Base-by-base conservation (phyloP, 2,329 filamentous ascomycete genomes). In the Penicillium digitatum region DNA sequence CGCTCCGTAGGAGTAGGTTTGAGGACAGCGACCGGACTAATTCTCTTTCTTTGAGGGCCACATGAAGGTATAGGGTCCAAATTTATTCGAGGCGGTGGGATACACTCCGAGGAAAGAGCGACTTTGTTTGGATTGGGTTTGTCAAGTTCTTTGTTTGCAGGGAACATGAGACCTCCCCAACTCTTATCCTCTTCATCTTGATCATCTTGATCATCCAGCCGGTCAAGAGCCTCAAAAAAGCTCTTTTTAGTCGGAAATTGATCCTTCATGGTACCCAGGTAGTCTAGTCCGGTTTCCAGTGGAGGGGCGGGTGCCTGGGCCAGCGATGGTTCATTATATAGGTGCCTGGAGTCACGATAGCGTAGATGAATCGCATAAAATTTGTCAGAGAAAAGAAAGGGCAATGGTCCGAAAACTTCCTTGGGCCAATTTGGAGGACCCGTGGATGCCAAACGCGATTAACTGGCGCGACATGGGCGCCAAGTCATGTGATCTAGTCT, bases 141-240 rank as follows among this genome's bases (percentile, higher is more conserved):
- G 20, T 31, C 34, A 20, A 20, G 16, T 52, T n/a, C 34, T 48
- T 53, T 31, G 45, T 52, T 32, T 35, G 22, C 18, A n/a, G 20
- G 18, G 45, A 39, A 43, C 29, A 38, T 16, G 14, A 46, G 10
- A 31, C 34, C 34, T 43, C 49, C 54, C 22, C 68, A 46, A 8
- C 54, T 56, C n/a, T 68, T 59, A 12, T 64, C 51, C 6, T 62
- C 64, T 38, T 65, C 57, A 29, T 69, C 61, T 16, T 68, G 64
- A 24, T 65, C 62, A 40, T 70, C 69, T 3, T 58, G 38, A 11
- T 64, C 54, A 55, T 71, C 71, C 35, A 74, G 54, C 29, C 55
- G 47, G 38, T 75, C 72, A 9, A 77, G 65, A 20, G 63, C 67
- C 16, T 56, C 62, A 59, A 75, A 76, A 50, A 76, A 72, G 18